Evolutionary conservation across 225 moss, liverwort and hornwort species (phyloP), one percentile per base, ranked within the genome.

Genomic region (Marchantia paleacea): DNA sequence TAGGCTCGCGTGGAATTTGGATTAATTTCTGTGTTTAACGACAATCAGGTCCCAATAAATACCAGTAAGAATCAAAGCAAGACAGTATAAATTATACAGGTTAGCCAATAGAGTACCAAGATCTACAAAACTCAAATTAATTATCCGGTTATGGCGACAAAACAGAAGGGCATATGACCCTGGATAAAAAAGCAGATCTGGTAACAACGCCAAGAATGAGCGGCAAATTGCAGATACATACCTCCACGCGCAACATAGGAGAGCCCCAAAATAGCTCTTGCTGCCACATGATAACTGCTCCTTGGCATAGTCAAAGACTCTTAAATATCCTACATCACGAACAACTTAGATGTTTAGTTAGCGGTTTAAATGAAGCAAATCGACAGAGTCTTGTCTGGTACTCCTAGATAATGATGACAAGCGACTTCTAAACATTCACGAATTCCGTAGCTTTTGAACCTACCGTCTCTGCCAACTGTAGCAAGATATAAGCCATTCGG

Each of bases 211-310:
- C 9, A 65, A 15, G 24, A 78, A 48, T 63, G 3, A 24, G 10
- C 65, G 10, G 28, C 14, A 30, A 7, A 50, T 26, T n/a, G 14
- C 18, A 76, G 0, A 24, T 22, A 53, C 65, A 55, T 88, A 99
- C 99, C 99, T 99, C 99, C 99, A 99, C 53, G 99, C 92, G 90
- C 95, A 99, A 81, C 99, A 99, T 50, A 99, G 94, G 83, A 99
- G 90, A 66, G 99, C 92, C 70, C 95, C 99, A 79, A 95, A 99
- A 85, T 99, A 99, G 85, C 99, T 95, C 81, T 99, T 99, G 84
- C 92, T 92, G 62, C 99, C 99, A 86, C 99, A 95, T 69, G 92
- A 80, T 74, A 99, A 89, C 74, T 89, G 83, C 87, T 99, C 99
- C 85, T 94, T 94, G 2, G 83, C 81, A 84, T 85, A 99, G 60